Percentiles rank a stretch among this genome's conserved stretches.
Conservation (phyloP, 1,284 basidiomycete species). For the Paramarasmius palmivorus region DNA sequence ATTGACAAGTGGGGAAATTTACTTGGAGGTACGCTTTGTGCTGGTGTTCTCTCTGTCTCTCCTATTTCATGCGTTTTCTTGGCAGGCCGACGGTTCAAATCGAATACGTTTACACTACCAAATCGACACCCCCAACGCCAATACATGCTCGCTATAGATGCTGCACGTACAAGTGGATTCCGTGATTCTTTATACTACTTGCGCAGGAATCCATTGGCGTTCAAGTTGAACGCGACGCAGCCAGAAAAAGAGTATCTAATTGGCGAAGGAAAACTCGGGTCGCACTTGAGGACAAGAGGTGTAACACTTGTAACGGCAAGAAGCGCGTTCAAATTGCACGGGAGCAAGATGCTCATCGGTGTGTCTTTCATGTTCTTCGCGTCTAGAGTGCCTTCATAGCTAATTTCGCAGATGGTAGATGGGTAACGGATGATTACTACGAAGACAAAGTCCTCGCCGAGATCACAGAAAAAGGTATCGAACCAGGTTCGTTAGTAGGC, state of each 20-base stretch:
- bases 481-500: constrained; percentile 74
- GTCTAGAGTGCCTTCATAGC: neutral
- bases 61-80: neutral
- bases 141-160: constrained; percentile 97
- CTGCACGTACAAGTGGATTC: constrained; percentile 93
- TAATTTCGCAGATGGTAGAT: constrained; percentile 70
- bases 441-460: constrained; percentile 79
- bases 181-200: constrained; percentile 97
- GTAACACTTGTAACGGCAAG: constrained; percentile 93
- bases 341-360: constrained; percentile 88
- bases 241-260: constrained; percentile 93
- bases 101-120: constrained; percentile 83
- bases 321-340: constrained; percentile 94
- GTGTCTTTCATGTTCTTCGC: constrained; percentile 27
- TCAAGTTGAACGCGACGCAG: constrained; percentile 87
- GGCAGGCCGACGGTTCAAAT: constrained; percentile 86
- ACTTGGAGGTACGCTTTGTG: constrained; percentile 71
- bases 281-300: constrained; percentile 86
- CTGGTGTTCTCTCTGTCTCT: constrained; percentile 5
- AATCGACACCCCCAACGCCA: constrained; percentile 80
- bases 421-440: constrained; percentile 95
- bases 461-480: constrained; percentile 69
- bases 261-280: constrained; percentile 81
- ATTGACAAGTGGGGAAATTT: constrained; percentile 85
- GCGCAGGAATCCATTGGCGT: constrained; percentile 84